Base-by-base conservation (phyloP, 345 rosid genomes). In the Leavenworthia alabamica region DNA sequence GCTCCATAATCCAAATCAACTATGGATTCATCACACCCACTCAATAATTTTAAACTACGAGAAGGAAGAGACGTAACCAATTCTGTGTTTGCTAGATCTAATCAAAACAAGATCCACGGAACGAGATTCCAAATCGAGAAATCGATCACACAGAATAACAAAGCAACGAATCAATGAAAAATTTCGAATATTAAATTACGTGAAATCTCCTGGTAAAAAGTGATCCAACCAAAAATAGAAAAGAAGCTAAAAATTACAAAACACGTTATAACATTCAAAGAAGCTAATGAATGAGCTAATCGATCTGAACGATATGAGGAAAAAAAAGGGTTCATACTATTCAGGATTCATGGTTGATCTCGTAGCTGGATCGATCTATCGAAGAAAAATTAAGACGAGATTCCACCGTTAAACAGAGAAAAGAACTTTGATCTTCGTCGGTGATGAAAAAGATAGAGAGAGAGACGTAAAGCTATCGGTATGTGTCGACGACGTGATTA, bases 281-380 rank as follows among this genome's bases (percentile, higher is more conserved):
- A 56, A 11, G 56, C 26, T 45, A 50, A 50, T 56, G 52, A 11
- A n/a, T n/a, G n/a, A n/a, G n/a, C n/a, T n/a, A n/a, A n/a, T n/a
- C n/a, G n/a, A n/a, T n/a, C n/a, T 56, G 52, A 11, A 50, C 14
- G 37, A 55, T 13, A 29, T 16, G 48, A 40, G 47, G 1, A 35
- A 43, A 4, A 27, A 46, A 5, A n/a, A 23, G 1, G 51, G 75
- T 20, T 57, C 71, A 82, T 85, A 92, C 98, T 92, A 92, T 82
- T 92, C 98, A 57, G 89, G 86, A 84, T 84, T 92, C 98, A n/a
- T 40, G 28, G 54, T 27, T 62, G 73, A 67, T 47, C 40, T 43
- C 64, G 26, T 35, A 60, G 65, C 58, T 35, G 59, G 29, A 55
- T 24, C 63, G 72, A 64, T 41, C 62, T 53, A 42, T 26, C 2